Base-by-base conservation (phyloP, 2,329 filamentous ascomycete genomes). In the Lachnellula hyalina region DNA sequence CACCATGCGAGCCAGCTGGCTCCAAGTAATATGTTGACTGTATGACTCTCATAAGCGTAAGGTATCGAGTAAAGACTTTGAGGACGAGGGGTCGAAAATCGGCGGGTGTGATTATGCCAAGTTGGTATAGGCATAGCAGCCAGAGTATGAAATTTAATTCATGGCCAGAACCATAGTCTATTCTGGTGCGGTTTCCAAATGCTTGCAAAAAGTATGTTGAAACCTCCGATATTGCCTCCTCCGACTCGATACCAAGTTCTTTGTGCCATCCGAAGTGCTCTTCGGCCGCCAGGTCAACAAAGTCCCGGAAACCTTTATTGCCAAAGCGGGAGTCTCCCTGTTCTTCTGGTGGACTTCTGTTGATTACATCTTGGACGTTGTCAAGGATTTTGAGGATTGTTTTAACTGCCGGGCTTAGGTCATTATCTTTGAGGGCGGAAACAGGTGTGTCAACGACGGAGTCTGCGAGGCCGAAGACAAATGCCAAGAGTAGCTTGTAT, bases 81-180 rank as follows among this genome's bases (percentile, higher is more conserved):
- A 97, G 81, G 1, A 90, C 84, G 23, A 97, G 70, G 4, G 85
- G 74, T 34, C 82, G 82, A 72, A 96, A 95, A 63, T 92, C 87
- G 11, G 77, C 64, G 5, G 72, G 70, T 0, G 79, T 74, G 36
- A 97, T 70, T 19, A 90, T 71, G 11, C 77, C 76, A 15, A 96
- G 78, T 67, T 93, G 88, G 70, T 94, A 90, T 0, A 99, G 84
- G 68, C 90, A 96, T n/a, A 99, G 81, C 36, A 97, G 81, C 92
- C 93, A 99, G 68, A 96, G 87, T 71, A 93, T 79, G 73, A 99
- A 97, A 76, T 99, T 97, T 59, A 99, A 81, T 74, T 99, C 94
- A 71, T 99, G 94, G 2, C 94, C 94, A 0, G 91, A 96, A 49
- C 94, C 94, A 71, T 99, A 99, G 74, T 99, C 94, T 66, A 99